Conservation (phyloP, 768 basidiomycete species). For the Phanerochaete sordida region DNA sequence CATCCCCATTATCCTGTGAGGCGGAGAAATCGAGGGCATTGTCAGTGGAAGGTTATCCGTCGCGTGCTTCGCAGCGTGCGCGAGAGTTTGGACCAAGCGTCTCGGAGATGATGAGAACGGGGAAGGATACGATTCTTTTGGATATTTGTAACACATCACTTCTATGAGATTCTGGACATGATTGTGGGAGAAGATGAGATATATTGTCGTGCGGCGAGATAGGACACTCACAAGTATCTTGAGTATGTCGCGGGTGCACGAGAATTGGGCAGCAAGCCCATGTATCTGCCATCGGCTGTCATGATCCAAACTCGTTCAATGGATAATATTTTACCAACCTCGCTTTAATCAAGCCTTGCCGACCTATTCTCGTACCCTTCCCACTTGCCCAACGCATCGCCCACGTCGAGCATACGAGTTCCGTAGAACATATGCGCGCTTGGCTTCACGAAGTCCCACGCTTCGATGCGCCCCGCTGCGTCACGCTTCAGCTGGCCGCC, state of each 20-base stretch:
- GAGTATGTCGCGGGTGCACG: no score
- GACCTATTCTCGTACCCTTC: conserved; percentile 58
- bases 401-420: conserved; percentile 54
- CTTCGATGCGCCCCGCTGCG: conserved; percentile 43
- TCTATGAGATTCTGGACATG: no score
- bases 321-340: not conserved
- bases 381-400: conserved; percentile 61
- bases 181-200: no score
- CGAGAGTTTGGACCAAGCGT: not conserved
- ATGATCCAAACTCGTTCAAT: no score
- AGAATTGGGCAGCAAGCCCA: no score
- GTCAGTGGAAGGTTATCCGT: not conserved
- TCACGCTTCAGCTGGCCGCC: conserved; percentile 54
- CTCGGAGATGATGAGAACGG: no score
- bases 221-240: no score
- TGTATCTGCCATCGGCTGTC: no score
- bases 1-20: conserved; percentile 16
- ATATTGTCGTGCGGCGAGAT: no score
- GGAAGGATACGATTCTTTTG: no score
- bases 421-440: conserved; percentile 67
- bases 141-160: no score
- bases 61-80: not conserved
- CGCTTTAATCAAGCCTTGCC: conserved; percentile 25
- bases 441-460: conserved; percentile 55
- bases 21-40: not conserved